These are phyloP conservation scores for Apophysomyces trapeziformis DNA, from an alignment of 371 early-diverging fungal species.

Conservation along the genomic window DNA sequence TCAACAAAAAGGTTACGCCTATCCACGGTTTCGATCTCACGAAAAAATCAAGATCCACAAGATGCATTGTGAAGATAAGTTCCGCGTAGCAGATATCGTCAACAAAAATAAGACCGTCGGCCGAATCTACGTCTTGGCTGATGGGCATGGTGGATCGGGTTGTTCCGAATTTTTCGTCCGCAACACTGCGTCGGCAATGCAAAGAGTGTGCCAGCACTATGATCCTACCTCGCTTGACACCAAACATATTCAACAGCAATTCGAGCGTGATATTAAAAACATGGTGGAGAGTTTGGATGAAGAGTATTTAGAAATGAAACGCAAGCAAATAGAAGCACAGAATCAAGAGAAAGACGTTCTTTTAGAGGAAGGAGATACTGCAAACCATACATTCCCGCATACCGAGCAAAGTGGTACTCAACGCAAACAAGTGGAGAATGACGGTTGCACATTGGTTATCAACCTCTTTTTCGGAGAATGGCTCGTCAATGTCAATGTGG, in stretches of 20 bases:
- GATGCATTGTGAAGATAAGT: constrained; percentile 65
- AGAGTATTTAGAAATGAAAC: constrained; percentile 60
- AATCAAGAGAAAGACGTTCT: constrained; percentile 16
- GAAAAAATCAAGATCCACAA: constrained; percentile 63
- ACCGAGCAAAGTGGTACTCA: not conserved
- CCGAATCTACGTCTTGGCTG: constrained; percentile 63
- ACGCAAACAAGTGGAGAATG: constrained; percentile 58
- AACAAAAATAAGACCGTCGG: constrained; percentile 34
- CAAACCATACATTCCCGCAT: not conserved
- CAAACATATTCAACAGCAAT: constrained; percentile 39
- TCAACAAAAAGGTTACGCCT: constrained; percentile 69
- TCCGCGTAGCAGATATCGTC: constrained; percentile 57
- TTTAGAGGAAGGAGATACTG: not conserved
- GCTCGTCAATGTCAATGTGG: constrained; percentile 81
- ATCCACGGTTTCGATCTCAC: constrained; percentile 63
- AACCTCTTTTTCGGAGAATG: constrained; percentile 76
- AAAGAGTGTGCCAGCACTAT: constrained; percentile 54
- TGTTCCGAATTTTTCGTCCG: constrained; percentile 67
- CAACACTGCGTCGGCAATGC: constrained; percentile 55
- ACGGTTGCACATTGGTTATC: constrained; percentile 81
- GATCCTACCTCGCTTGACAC: constrained; percentile 40
- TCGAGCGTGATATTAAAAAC: constrained; percentile 55
- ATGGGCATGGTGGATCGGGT: constrained; percentile 70
- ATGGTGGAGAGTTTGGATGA: constrained; percentile 58
- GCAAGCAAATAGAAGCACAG: constrained; percentile 32